Conservation (phyloP, 441 rosid species). For the Adansonia rubrostipa region DNA sequence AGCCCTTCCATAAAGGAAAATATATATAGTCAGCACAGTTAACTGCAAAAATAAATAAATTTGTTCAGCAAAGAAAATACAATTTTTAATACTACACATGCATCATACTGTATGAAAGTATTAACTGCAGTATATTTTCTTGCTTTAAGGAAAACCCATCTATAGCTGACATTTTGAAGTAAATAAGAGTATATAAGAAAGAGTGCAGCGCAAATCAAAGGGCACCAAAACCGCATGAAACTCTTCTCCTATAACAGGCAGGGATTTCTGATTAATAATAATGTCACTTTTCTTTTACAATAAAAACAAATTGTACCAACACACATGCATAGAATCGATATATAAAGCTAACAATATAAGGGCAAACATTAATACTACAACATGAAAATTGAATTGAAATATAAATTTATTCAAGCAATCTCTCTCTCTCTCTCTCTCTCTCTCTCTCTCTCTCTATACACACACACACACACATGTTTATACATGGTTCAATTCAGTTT, state of each 20-base stretch:
- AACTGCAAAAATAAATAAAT: slow-evolving; percentile 64
- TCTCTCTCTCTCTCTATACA: too few relatives aligned
- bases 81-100: neutral
- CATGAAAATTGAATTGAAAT: neutral
- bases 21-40: slow-evolving; percentile 87
- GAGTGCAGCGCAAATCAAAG: neutral
- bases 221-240: slow-evolving; percentile 4
- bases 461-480: neutral
- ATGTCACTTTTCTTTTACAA: neutral
- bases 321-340: slow-evolving; percentile 3
- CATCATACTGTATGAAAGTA: slow-evolving; percentile 7
- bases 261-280: neutral
- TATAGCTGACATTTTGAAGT: slow-evolving; percentile 4
- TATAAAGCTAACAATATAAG: neutral
- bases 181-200: neutral
- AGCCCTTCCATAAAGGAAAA: slow-evolving; percentile 89
- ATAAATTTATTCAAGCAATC: neutral
- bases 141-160: slow-evolving; percentile 16
- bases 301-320: slow-evolving; percentile 7
- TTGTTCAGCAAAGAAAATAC: neutral
- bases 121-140: neutral
- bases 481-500: slow-evolving; percentile 11
- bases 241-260: neutral
- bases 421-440: too few relatives aligned
- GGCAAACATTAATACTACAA: neutral